Evolutionary conservation across 2,329 filamentous ascomycete species (phyloP).

Genomic region (Colletotrichum cuscutae): DNA sequence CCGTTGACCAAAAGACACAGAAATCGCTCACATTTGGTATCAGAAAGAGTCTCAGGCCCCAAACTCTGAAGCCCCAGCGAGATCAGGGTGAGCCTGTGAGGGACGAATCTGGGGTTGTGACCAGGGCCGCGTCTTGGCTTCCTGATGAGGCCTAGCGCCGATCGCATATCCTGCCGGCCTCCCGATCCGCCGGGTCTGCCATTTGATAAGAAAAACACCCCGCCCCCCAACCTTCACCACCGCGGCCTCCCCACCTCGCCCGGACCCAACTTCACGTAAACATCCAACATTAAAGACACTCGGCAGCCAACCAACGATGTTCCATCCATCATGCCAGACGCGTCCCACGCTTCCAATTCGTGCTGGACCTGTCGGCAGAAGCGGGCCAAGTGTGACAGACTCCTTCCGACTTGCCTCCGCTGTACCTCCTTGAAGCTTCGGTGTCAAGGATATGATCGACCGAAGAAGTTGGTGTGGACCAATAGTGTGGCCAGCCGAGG

Average conservation of each 20-base stretch:
- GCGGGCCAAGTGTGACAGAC: conserved; percentile 31
- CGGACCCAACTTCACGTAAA: neutral
- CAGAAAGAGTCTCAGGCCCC: too few species aligned
- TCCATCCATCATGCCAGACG: conserved; percentile 20
- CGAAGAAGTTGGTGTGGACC: conserved; percentile 25
- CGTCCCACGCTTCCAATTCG: conserved; percentile 21
- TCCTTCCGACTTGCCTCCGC: conserved; percentile 18
- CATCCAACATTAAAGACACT: neutral
- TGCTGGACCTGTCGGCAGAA: conserved; percentile 30
- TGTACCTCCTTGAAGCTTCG: conserved; percentile 28
- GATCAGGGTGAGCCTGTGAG: neutral
- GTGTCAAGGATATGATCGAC: conserved; percentile 24
- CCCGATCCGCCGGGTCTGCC: neutral
- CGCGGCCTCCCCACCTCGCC: neutral
- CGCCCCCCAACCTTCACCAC: neutral
- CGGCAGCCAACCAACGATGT: conserved; percentile 6
- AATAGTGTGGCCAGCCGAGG: conserved; percentile 28
- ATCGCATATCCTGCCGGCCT: neutral
- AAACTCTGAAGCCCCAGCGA: neutral
- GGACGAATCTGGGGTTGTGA: conserved; percentile 17
- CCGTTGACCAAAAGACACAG: too few species aligned
- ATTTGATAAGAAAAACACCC: conserved; percentile 5
- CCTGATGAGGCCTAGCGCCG: conserved; percentile 4
- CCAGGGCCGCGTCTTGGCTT: conserved; percentile 33
- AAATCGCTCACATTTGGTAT: too few species aligned